Evolutionary conservation across 177 flowering plant genomes (phyloP).

Genomic region (Vitis hybrid): DNA sequence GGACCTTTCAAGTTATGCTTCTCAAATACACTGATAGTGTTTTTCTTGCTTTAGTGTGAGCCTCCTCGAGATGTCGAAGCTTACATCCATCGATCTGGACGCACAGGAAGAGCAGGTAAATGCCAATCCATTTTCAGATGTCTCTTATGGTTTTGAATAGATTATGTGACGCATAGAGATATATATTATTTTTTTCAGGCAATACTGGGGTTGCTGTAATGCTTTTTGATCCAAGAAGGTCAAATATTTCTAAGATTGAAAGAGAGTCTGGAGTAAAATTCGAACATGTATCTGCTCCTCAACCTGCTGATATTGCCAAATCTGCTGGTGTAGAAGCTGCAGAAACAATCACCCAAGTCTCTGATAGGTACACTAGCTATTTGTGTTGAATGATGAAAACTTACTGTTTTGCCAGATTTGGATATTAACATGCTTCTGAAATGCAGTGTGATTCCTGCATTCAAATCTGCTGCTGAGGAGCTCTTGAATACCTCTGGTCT

Average conservation of each 20-base stretch:
- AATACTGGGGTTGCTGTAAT: slow-evolving; percentile 94
- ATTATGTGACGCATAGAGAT: not conserved
- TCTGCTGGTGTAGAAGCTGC: slow-evolving; percentile 82
- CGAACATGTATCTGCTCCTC: slow-evolving; percentile 89
- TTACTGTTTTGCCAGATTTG: not conserved
- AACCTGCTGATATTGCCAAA: slow-evolving; percentile 85
- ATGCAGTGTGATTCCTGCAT: slow-evolving; percentile 88
- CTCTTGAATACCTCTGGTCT: slow-evolving; percentile 62
- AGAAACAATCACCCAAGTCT: slow-evolving; percentile 58
- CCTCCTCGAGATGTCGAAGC: slow-evolving; percentile 98
- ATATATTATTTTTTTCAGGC: slow-evolving; percentile 40
- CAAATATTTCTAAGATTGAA: slow-evolving; percentile 69
- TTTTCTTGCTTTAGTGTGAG: slow-evolving; percentile 64
- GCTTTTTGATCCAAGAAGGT: slow-evolving; percentile 89
- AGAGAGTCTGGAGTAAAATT: slow-evolving; percentile 94
- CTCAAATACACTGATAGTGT: slow-evolving; percentile 4
- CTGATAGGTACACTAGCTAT: slow-evolving; percentile 65
- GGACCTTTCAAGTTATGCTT: not conserved
- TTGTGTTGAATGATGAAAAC: not conserved
- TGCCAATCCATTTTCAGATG: not conserved
- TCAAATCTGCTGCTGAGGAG: slow-evolving; percentile 82
- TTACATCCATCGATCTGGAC: slow-evolving; percentile 96
- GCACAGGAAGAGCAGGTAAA: slow-evolving; percentile 96
- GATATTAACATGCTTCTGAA: slow-evolving; percentile 2
- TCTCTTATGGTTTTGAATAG: not conserved